These are phyloP conservation scores for Russula emetica DNA, from an alignment of 768 basidiomycete species.

Conservation along the genomic window DNA sequence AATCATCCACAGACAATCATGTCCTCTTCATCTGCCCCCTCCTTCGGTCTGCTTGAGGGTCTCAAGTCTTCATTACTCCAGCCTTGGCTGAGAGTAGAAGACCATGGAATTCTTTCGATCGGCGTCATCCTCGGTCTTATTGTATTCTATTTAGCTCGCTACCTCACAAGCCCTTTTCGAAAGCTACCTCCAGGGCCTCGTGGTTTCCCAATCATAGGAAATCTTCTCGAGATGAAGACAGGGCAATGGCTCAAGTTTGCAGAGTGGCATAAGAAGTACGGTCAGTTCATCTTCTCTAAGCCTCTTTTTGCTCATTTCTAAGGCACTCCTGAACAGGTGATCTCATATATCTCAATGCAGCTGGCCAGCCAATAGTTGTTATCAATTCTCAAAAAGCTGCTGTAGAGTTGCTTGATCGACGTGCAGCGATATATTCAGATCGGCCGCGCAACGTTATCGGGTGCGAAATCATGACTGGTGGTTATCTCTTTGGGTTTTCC, in stretches of 20 bases:
- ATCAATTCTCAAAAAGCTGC: neutral
- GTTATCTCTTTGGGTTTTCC: neutral
- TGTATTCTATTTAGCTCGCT: neutral
- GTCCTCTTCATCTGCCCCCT: neutral
- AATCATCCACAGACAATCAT: neutral
- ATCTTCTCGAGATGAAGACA: neutral
- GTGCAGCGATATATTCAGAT: neutral
- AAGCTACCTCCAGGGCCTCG: constrained; percentile 3
- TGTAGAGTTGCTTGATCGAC: neutral
- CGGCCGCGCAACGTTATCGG: neutral
- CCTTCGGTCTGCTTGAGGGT: neutral
- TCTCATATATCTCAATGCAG: neutral
- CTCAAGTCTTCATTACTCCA: neutral
- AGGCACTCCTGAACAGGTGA: neutral
- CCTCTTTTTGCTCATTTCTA: neutral
- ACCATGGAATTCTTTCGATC: neutral
- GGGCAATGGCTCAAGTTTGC: neutral
- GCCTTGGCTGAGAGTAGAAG: neutral
- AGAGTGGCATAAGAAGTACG: neutral
- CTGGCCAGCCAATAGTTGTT: neutral
- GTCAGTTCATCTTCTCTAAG: neutral
- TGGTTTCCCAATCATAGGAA: constrained; percentile 4
- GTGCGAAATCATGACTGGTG: neutral
- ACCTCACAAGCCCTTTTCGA: neutral
- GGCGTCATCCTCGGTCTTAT: neutral